Evolutionary conservation across 2,329 filamentous ascomycete species (phyloP).

Genomic region (Orbilia brochopaga): DNA sequence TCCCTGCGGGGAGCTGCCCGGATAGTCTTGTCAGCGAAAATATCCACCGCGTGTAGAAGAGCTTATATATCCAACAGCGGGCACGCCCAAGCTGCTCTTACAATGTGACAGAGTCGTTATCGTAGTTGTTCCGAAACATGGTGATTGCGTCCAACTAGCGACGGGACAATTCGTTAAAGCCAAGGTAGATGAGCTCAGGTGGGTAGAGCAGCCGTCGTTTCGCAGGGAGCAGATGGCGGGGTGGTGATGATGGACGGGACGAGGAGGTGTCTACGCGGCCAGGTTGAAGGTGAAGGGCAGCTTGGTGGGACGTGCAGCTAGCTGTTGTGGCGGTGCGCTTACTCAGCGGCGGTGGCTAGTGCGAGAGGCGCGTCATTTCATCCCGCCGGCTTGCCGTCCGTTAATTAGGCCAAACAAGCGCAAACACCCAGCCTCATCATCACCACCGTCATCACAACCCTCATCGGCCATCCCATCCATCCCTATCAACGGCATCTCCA

Average conservation of each 20-base stretch:
- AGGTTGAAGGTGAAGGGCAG: constrained; percentile 3
- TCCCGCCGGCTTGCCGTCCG: constrained; percentile 14
- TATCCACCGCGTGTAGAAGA: neutral
- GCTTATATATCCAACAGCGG: constrained; percentile 14
- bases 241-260: constrained; percentile 13
- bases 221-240: constrained; percentile 14
- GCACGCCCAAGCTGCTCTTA: constrained; percentile 57
- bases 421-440: constrained; percentile 38
- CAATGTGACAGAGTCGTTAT: constrained; percentile 99
- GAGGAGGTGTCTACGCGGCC: constrained; percentile 49
- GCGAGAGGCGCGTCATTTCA: constrained; percentile 46
- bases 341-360: constrained; percentile 13
- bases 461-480: constrained; percentile 23
- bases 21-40: constrained; percentile 13
- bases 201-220: neutral
- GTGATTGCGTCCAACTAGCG: constrained; percentile 58
- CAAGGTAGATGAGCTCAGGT: neutral
- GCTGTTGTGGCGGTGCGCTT: constrained; percentile 21
- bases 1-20: constrained; percentile 87
- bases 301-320: constrained; percentile 49
- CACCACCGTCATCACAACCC: constrained; percentile 3
- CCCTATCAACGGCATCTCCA: constrained; percentile 4
- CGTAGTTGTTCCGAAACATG: constrained; percentile 99
- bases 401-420: neutral
- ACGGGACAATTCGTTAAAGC: too few species aligned